Conservation (phyloP, 129 eudicot genomes). For the Pulicaria dysenterica region DNA sequence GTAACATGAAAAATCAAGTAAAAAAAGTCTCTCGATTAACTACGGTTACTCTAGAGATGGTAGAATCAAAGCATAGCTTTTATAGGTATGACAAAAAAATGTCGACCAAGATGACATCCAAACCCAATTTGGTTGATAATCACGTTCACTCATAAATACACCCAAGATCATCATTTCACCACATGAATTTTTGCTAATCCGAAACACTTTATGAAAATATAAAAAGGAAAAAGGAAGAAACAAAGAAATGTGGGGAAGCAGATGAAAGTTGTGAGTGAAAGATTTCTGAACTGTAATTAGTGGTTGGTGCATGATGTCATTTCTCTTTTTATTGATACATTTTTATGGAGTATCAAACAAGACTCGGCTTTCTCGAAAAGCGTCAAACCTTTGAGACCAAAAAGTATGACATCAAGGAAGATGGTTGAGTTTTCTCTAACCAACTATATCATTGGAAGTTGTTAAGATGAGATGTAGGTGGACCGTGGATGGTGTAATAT, state of each 20-base stretch:
- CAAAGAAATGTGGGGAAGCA: slow-evolving; percentile 18
- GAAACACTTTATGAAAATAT: slow-evolving; percentile 18
- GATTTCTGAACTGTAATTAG: slow-evolving; percentile 33
- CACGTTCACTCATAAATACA: slow-evolving; percentile 21
- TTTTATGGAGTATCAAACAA: slow-evolving; percentile 31
- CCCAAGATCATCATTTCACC: slow-evolving; percentile 12
- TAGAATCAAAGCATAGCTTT: slow-evolving; percentile 27
- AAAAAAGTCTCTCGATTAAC: background rate
- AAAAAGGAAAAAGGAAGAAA: slow-evolving; percentile 22
- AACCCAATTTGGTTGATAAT: slow-evolving; percentile 35
- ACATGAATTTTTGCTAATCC: slow-evolving; percentile 25
- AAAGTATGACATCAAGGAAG: slow-evolving; percentile 40
- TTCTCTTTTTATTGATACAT: slow-evolving; percentile 11
- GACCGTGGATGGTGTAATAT: slow-evolving; percentile 51
- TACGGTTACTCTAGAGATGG: slow-evolving; percentile 19
- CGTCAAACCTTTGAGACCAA: slow-evolving; percentile 51
- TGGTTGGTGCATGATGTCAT: slow-evolving; percentile 36
- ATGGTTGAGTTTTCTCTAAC: slow-evolving; percentile 39
- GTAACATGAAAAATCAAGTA: background rate
- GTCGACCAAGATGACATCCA: slow-evolving; percentile 29
- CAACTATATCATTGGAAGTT: slow-evolving; percentile 37
- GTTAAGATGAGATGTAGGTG: slow-evolving; percentile 36
- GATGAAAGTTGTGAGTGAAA: slow-evolving; percentile 28
- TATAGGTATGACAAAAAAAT: slow-evolving; percentile 30
- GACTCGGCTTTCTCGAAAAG: slow-evolving; percentile 32